These are phyloP conservation scores for Colletotrichum acutatum DNA, from an alignment of 2,329 filamentous ascomycete species.

Conservation along the genomic window DNA sequence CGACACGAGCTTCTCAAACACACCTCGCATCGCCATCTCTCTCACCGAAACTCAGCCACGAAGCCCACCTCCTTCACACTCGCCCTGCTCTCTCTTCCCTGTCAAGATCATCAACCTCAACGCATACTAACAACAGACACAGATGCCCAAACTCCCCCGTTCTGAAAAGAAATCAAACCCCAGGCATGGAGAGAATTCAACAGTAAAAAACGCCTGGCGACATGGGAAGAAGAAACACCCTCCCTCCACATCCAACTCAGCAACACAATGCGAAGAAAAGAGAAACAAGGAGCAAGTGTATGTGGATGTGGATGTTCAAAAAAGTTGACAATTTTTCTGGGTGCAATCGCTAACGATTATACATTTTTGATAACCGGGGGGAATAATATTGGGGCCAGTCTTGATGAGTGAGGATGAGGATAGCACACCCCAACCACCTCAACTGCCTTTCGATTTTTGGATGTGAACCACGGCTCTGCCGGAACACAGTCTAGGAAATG, in stretches of 20 bases:
- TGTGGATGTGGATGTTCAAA: background rate
- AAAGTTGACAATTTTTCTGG: background rate
- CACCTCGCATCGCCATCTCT: too few species aligned
- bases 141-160: background rate
- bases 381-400: background rate
- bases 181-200: background rate
- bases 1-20: too few species aligned
- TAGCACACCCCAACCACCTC: too few species aligned
- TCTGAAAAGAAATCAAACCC: background rate
- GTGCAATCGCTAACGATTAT: conserved; percentile 32
- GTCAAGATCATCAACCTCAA: background rate
- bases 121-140: background rate
- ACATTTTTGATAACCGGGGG: conserved; percentile 29
- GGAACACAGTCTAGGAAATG: background rate
- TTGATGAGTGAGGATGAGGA: background rate
- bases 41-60: too few species aligned
- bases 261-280: background rate
- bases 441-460: background rate
- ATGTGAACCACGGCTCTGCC: conserved; percentile 22
- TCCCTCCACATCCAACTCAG: background rate
- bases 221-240: background rate
- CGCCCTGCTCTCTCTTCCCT: too few species aligned
- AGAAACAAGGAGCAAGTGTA: background rate
- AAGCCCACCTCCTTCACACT: too few species aligned
- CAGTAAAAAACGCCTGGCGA: background rate